Percentiles rank a stretch among this genome's conserved stretches.
phyloP scores from a whole-genome alignment of 257 asterid species.

The Gentiana straminea region DNA sequence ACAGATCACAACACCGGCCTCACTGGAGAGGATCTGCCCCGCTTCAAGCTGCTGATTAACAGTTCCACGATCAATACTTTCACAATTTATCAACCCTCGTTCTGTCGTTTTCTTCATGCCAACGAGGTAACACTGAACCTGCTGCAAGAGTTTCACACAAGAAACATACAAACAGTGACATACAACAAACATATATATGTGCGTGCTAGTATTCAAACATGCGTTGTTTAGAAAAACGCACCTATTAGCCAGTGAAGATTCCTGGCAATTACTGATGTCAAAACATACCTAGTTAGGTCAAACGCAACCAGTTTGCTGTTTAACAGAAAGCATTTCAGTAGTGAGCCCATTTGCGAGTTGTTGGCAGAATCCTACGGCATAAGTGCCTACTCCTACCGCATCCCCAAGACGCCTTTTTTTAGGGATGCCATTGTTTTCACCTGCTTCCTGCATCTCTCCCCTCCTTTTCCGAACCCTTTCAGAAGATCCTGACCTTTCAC shows the following conservation, averaged over 20 bases:
- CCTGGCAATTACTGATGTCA: too few species aligned
- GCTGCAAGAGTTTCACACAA: too few species aligned
- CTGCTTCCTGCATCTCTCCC: conserved; percentile 36
- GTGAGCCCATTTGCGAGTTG: background rate
- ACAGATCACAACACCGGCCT: too few species aligned
- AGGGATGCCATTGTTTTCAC: conserved; percentile 25
- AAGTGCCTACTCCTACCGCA: conserved; percentile 16
- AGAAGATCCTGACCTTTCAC: conserved; percentile 39
- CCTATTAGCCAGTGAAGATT: too few species aligned
- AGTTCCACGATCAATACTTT: conserved; percentile 6
- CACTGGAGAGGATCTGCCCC: conserved; percentile 1
- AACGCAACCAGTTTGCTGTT: background rate
- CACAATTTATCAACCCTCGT: too few species aligned
- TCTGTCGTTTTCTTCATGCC: too few species aligned
- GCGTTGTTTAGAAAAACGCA: too few species aligned
- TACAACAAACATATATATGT: background rate
- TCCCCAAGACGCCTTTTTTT: conserved; percentile 58
- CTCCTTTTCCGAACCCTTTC: conserved; percentile 43
- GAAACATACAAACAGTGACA: too few species aligned
- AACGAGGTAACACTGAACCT: too few species aligned
- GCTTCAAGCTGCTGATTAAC: conserved; percentile 9
- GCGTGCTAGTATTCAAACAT: background rate
- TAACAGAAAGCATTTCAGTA: conserved; percentile 9
- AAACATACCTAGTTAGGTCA: too few species aligned
- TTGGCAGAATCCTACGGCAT: conserved; percentile 11